Percentiles rank a stretch among this genome's conserved stretches.
Evolutionary conservation across 345 rosid species (phyloP).

Genomic region (Hirschfeldia incana): DNA sequence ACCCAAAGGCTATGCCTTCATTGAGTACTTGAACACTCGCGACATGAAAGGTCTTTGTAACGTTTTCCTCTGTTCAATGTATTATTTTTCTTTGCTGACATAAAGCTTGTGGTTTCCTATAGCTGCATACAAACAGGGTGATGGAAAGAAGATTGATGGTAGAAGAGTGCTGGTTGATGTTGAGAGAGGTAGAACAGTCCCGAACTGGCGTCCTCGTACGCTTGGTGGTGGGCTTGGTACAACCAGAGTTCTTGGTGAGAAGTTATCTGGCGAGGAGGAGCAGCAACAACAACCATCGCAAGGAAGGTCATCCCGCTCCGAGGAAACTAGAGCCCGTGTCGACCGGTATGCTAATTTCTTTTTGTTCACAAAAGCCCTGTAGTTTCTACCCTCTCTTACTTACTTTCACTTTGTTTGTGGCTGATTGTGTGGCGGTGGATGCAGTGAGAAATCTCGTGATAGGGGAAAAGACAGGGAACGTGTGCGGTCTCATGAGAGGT

Average conservation of each 20-base stretch:
- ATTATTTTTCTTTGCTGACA: neutral
- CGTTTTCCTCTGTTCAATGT: neutral
- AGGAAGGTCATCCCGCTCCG: slow-evolving; percentile 61
- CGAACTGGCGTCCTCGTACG: slow-evolving; percentile 98
- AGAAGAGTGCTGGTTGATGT: slow-evolving; percentile 98
- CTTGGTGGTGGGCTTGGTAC: slow-evolving; percentile 99
- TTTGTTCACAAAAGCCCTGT: neutral
- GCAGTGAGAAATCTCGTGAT: slow-evolving; percentile 65
- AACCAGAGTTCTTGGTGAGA: slow-evolving; percentile 90
- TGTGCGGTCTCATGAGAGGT: slow-evolving; percentile 30
- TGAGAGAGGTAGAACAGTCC: slow-evolving; percentile 97
- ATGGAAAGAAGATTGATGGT: slow-evolving; percentile 96
- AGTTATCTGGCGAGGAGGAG: slow-evolving; percentile 69
- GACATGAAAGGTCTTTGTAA: slow-evolving; percentile 82
- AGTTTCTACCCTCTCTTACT: neutral
- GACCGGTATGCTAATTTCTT: slow-evolving; percentile 53
- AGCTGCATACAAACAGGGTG: slow-evolving; percentile 99
- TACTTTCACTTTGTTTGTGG: neutral
- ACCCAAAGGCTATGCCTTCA: slow-evolving; percentile 95
- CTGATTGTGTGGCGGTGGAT: slow-evolving; percentile 43
- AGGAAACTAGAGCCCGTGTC: slow-evolving; percentile 81
- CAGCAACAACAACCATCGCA: slow-evolving; percentile 30
- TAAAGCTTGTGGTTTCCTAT: slow-evolving; percentile 9
- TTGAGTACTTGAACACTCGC: slow-evolving; percentile 88
- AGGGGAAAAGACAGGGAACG: slow-evolving; percentile 48